Evolutionary conservation across 306 rosid species (phyloP).

Genomic region (Castanea sativa): DNA sequence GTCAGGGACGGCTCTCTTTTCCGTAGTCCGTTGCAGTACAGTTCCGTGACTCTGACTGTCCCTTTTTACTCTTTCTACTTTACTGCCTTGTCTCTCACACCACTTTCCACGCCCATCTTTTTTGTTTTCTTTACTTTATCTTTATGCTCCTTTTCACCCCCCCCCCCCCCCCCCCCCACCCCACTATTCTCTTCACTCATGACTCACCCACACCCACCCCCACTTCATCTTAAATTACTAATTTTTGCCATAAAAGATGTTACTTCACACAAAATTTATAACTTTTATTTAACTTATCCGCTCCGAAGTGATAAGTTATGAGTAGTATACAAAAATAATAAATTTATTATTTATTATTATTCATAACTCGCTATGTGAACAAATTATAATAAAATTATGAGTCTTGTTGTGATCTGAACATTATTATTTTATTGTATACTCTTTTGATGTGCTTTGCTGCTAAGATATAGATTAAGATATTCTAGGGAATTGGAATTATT

Average conservation of each 20-base stretch:
- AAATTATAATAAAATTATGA: too few relatives aligned
- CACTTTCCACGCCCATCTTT: neutral
- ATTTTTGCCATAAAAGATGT: too few relatives aligned
- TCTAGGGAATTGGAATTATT: too few relatives aligned
- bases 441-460: too few relatives aligned
- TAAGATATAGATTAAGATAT: too few relatives aligned
- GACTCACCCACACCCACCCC: too few relatives aligned
- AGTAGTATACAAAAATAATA: accelerated
- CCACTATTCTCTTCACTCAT: neutral
- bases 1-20: neutral
- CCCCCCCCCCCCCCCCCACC: accelerated
- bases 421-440: too few relatives aligned
- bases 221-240: too few relatives aligned
- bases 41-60: conserved; percentile 13
- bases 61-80: neutral
- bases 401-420: too few relatives aligned
- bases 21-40: conserved; percentile 21
- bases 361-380: accelerated
- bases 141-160: neutral
- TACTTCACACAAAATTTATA: too few relatives aligned
- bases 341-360: accelerated
- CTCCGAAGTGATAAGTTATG: accelerated
- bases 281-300: too few relatives aligned
- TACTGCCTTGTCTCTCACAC: neutral
- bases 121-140: neutral